Percentiles rank a stretch among this genome's conserved stretches.
Evolutionary conservation across 1,284 basidiomycete genomes (phyloP).

Genomic region (Coniferiporia sulphurascens): DNA sequence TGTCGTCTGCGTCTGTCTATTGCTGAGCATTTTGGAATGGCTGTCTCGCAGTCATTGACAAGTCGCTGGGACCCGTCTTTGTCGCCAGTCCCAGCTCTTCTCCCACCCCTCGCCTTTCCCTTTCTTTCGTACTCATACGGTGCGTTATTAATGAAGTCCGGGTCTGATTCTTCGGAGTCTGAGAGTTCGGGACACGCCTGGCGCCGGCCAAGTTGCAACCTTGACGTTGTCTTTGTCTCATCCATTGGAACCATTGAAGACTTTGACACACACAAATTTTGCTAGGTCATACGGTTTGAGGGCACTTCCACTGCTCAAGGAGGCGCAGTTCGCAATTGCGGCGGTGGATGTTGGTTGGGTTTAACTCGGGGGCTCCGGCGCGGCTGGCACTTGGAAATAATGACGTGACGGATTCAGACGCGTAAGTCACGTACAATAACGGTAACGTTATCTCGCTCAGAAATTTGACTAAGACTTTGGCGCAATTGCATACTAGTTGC

Average conservation of each 20-base stretch:
- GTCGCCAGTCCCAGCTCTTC: background rate
- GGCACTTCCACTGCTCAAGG: background rate
- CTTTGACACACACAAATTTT: background rate
- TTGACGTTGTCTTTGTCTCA: background rate
- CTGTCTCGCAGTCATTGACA: background rate
- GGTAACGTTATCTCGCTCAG: background rate
- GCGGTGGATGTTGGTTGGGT: background rate
- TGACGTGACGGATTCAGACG: background rate
- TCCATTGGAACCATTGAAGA: background rate
- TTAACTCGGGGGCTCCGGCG: background rate
- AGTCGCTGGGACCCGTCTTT: background rate
- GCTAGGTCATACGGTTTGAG: background rate
- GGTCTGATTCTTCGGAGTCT: slow-evolving; percentile 22
- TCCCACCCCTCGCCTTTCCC: slow-evolving; percentile 1
- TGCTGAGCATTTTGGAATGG: background rate
- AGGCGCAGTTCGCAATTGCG: background rate
- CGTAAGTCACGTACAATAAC: background rate
- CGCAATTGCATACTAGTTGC: background rate
- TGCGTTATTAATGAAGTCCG: slow-evolving; percentile 21
- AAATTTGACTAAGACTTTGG: background rate
- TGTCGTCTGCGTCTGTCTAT: background rate
- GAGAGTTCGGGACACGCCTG: background rate
- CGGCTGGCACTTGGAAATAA: background rate
- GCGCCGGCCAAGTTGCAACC: background rate
- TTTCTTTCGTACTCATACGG: slow-evolving; percentile 19